Conservation (phyloP, 2,329 filamentous ascomycete genomes). For the Aureobasidium sp. region DNA sequence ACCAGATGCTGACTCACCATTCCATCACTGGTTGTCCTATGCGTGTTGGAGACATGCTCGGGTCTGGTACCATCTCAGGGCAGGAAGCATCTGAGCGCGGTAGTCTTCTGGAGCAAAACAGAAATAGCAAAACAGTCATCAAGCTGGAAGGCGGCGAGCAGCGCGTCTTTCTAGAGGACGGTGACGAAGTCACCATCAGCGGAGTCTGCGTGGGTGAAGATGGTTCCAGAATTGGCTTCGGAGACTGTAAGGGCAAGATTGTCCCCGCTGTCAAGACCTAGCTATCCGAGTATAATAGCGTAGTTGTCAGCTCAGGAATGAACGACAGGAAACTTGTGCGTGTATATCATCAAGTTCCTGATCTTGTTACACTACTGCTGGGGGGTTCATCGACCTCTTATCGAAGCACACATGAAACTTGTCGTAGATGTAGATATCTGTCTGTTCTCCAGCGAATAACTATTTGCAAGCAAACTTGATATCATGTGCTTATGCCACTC, state of each 20-base stretch:
- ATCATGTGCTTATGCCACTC: background rate
- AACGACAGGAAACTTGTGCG: background rate
- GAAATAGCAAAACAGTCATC: slow-evolving; percentile 58
- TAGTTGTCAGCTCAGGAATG: background rate
- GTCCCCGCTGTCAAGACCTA: slow-evolving; percentile 32
- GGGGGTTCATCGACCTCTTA: background rate
- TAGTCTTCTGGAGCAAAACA: slow-evolving; percentile 63
- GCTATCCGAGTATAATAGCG: background rate
- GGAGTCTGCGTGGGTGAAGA: slow-evolving; percentile 57
- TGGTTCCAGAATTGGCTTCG: slow-evolving; percentile 65
- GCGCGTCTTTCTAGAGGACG: slow-evolving; percentile 64
- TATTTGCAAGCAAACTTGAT: no score
- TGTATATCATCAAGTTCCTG: background rate
- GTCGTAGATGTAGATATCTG: no score
- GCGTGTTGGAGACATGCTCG: slow-evolving; percentile 65
- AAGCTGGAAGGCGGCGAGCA: slow-evolving; percentile 56
- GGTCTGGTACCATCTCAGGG: slow-evolving; percentile 72
- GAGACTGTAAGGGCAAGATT: slow-evolving; percentile 61
- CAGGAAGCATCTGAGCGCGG: slow-evolving; percentile 50
- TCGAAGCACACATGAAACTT: no score
- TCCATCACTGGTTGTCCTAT: slow-evolving; percentile 68
- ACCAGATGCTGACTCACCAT: slow-evolving; percentile 76
- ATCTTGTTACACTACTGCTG: background rate
- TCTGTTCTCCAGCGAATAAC: no score
- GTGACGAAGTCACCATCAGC: slow-evolving; percentile 59